These are phyloP conservation scores for Colletotrichum sublineola DNA, from an alignment of 2,329 filamentous ascomycete genomes.

Conservation along the genomic window DNA sequence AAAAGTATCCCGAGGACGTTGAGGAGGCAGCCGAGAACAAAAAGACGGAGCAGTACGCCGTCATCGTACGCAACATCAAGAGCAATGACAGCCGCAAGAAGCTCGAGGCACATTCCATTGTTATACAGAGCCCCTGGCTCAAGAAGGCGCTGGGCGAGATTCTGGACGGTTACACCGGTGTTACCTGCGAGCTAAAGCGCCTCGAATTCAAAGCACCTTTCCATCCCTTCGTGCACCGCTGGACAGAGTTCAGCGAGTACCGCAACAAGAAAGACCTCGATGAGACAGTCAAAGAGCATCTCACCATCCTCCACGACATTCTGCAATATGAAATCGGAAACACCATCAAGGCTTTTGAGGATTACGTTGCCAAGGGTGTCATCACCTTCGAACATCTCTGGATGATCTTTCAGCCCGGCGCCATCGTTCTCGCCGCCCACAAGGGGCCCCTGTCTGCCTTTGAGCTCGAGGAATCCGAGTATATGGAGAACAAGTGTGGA, in stretches of 20 bases:
- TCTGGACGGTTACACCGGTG: slow-evolving; percentile 69
- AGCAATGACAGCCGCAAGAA: slow-evolving; percentile 71
- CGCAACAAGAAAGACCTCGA: slow-evolving; percentile 58
- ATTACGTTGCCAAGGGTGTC: slow-evolving; percentile 66
- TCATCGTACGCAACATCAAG: slow-evolving; percentile 70
- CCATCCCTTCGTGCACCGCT: slow-evolving; percentile 75
- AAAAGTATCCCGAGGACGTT: slow-evolving; percentile 66
- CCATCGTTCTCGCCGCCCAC: slow-evolving; percentile 55
- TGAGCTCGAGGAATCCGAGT: slow-evolving; percentile 54
- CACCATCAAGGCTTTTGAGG: slow-evolving; percentile 62
- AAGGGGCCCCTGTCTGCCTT: slow-evolving; percentile 57
- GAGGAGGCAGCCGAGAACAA: slow-evolving; percentile 71
- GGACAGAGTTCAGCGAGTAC: slow-evolving; percentile 62
- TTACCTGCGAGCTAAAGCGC: slow-evolving; percentile 70
- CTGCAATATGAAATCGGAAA: slow-evolving; percentile 65
- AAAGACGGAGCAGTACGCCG: slow-evolving; percentile 71
- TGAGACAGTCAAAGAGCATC: slow-evolving; percentile 58
- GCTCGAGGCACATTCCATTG: slow-evolving; percentile 71
- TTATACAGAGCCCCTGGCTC: slow-evolving; percentile 73
- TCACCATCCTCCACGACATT: slow-evolving; percentile 61
- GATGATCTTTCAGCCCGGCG: slow-evolving; percentile 66
- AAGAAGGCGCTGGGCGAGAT: slow-evolving; percentile 68
- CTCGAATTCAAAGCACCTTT: slow-evolving; percentile 73
- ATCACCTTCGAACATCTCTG: slow-evolving; percentile 66
- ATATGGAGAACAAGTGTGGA: slow-evolving; percentile 54